Evolutionary conservation across 2,329 filamentous ascomycete species (phyloP), one percentile per base, ranked within the genome.

Genomic region (Fonsecaea monophora): DNA sequence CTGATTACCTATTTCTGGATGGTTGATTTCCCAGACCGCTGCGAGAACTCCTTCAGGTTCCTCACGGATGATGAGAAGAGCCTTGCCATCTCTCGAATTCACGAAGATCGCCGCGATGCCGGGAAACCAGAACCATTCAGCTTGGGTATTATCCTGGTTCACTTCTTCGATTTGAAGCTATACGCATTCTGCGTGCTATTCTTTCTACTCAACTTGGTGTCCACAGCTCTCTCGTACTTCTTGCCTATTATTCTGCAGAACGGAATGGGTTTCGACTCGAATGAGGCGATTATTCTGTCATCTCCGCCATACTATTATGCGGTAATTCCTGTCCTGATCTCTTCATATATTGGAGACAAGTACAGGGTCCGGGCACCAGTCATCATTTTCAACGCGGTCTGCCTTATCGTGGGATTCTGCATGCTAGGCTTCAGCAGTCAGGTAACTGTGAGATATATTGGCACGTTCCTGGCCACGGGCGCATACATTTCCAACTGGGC

Each of bases 401-500:
- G 84, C 64, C 79, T 90, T 6, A 86, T 90, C 65, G 78, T 82
- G 0, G 89, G 88, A 2, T 90, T 90, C 75, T 81, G 84, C 69
- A 87, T 90, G 84, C 81, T 90, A 3, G 88, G 88, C 1, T 88
- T 90, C 73, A 79, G 84, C 0, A 65, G 73, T 32, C 83, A 88
- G 63, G 84, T 89, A 60, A 81, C 86, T 0, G 86, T 87, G 3
- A 84, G 89, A 56, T 90, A 90, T 69, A 79, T 89, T 35, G 89
- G 88, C 8, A 87, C 86, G 0, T 90, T 85, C 75, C 81, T 91
- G 1, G 87, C 88, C 0, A 90, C 88, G 0, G 89, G 89, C 0
- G 87, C 88, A 0, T 90, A 90, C 69, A 83, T 90, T 3, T 86
- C 85, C 3, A 91, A 91, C 69, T 90, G 88, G 88, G 88, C 89